phyloP scores from a whole-genome alignment of 345 rosid species.

The Pistacia atlantica region DNA sequence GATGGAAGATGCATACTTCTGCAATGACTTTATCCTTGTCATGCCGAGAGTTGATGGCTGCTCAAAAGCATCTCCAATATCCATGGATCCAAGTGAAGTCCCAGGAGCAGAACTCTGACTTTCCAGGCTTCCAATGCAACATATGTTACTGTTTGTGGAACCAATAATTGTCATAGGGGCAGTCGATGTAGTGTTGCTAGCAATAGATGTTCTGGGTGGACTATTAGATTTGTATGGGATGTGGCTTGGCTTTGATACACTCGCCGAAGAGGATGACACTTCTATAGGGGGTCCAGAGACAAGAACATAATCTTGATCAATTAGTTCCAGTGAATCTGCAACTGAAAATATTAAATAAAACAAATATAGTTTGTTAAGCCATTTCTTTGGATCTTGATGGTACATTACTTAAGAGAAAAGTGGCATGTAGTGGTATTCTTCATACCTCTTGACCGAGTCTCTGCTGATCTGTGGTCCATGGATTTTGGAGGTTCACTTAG shows the following conservation, averaged over 20 bases:
- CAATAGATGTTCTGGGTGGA: slow-evolving; percentile 43
- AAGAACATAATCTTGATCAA: slow-evolving; percentile 89
- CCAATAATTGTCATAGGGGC: slow-evolving; percentile 72
- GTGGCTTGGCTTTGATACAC: slow-evolving; percentile 57
- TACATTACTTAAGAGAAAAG: slow-evolving; percentile 16
- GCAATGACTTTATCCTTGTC: slow-evolving; percentile 82
- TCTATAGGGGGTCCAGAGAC: slow-evolving; percentile 87
- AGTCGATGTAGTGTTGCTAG: slow-evolving; percentile 41
- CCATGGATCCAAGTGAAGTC: slow-evolving; percentile 83
- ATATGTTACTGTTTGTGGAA: slow-evolving; percentile 36
- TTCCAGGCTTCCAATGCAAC: slow-evolving; percentile 58
- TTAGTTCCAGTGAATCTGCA: slow-evolving; percentile 71
- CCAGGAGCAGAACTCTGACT: slow-evolving; percentile 68
- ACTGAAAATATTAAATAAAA: slow-evolving; percentile 35
- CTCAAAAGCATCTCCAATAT: slow-evolving; percentile 68
- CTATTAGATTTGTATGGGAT: slow-evolving; percentile 51
- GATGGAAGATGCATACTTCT: slow-evolving; percentile 70
- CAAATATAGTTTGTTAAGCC: slow-evolving; percentile 3
- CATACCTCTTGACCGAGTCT: slow-evolving; percentile 56
- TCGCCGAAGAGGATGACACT: slow-evolving; percentile 54
- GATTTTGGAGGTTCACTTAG: slow-evolving; percentile 43
- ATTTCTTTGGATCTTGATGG: not conserved
- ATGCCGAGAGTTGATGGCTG: slow-evolving; percentile 67
- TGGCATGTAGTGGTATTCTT: slow-evolving; percentile 19
- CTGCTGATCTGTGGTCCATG: slow-evolving; percentile 45